Evolutionary conservation across 352 stramenopile genomes (phyloP).

Genomic region (Globisporangium apiculatum): DNA sequence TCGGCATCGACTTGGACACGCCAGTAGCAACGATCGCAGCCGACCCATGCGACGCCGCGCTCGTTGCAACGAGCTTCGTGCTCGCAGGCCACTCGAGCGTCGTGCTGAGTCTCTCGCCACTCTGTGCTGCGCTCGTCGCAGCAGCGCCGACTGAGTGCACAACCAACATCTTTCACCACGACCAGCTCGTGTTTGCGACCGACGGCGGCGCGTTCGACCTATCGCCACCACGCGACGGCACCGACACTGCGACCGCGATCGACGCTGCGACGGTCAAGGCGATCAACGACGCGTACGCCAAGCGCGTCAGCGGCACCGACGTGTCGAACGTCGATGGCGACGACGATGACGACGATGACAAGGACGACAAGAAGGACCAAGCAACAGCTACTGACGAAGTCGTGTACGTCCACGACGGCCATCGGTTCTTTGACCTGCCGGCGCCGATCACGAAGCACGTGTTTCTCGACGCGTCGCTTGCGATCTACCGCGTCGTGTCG

Average conservation of each 20-base stretch:
- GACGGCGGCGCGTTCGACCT: conserved; percentile 54
- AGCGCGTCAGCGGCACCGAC: conserved; percentile 34
- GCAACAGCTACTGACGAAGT: conserved; percentile 24
- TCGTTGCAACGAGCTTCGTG: conserved; percentile 49
- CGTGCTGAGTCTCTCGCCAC: conserved; percentile 27
- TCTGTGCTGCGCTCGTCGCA: conserved; percentile 33
- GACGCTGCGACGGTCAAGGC: conserved; percentile 14
- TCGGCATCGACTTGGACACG: conserved; percentile 28
- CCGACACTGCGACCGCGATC: neutral
- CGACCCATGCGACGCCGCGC: conserved; percentile 41
- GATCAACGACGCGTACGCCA: conserved; percentile 37
- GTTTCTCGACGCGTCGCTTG: conserved; percentile 57
- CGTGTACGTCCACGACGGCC: conserved; percentile 44
- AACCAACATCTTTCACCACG: conserved; percentile 34
- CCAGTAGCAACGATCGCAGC: conserved; percentile 39
- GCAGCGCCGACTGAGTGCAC: conserved; percentile 29
- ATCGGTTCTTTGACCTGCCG: conserved; percentile 81
- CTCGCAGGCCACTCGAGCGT: conserved; percentile 29
- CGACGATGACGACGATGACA: conserved; percentile 4
- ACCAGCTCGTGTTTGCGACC: conserved; percentile 33
- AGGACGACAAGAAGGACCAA: conserved; percentile 13
- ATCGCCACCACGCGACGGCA: conserved; percentile 18
- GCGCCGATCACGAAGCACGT: conserved; percentile 49
- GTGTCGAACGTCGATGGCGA: conserved; percentile 5
- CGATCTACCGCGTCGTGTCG: conserved; percentile 72